Base-by-base conservation (phyloP, 192 early-diverging fungal genomes). In the Coemansia sp. region DNA sequence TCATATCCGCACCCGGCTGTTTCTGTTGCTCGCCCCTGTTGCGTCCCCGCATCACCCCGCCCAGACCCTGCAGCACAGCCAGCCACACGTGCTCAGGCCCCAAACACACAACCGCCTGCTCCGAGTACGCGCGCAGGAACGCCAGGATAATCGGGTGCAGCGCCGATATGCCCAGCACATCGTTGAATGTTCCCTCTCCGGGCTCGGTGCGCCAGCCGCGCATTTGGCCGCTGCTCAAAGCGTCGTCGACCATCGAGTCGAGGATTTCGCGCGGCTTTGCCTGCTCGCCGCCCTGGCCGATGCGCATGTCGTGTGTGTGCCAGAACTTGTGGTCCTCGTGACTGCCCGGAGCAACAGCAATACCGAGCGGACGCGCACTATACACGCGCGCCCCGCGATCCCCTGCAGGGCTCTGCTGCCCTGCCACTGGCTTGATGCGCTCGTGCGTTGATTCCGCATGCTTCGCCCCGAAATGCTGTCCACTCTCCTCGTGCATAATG, bases 31-130 rank as follows among this genome's bases (percentile, higher is more conserved):
- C 58, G 8, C 31, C 22, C 19, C 58, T 19, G 6, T 35, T 6
- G 38, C 8, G 27, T 19, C 26, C 37, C 6, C 74, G 59, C 60
- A 78, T 38, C 59, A 72, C 60, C 0, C 59, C 75, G 3, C 67
- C 29, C 45, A 72, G 49, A 12, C 70, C 64, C 66, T 78, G 75
- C 53, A 78, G 54, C 9, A 78, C 58, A 0, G 67, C 66, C 17
- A 78, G 70, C 75, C 75, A 78, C 8, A 78, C 35, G 55, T 78
- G 75, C 50, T 78, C 75, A 23, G 66, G 58, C 8, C 69, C 75
- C 75, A 78, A 50, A 8, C 53, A 45, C 57, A 72, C 75, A 1
- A 19, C 11, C 11, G 63, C 62, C 38, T 53, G 23, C 38, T 69
- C 70, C n/a, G 62, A 58, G 31, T 78, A 70, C 22, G 75, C 75